Evolutionary conservation across 176 grass and related monocot genomes (phyloP), one percentile per base, ranked within the genome.

Genomic region (Zoysia japonica): DNA sequence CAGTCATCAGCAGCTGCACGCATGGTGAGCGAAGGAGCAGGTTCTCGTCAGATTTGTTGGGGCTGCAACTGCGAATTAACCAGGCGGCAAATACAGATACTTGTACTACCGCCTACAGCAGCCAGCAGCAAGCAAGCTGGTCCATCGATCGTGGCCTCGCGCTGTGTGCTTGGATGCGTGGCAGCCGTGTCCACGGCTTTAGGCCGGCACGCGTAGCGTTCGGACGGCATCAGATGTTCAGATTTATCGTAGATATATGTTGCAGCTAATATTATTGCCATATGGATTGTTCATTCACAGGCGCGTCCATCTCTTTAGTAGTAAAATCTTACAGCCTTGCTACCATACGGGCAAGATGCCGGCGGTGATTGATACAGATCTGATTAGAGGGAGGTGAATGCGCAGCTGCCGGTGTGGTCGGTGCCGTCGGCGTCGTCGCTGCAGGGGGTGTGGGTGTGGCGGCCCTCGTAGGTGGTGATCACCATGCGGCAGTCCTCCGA

Each of bases 401-500:
- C 36, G 65, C 82, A 88, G 77, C 82, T 76, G 57, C 83, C 89
- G 50, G 83, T 91, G 49, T 88, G 85, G 44, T 90, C 94, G 7
- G 41, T 79, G 62, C 39, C 70, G 53, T 79, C 87, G 43, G 87
- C 69, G 75, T 97, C 91, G 37, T 94, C 94, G 74, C 65, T 85
- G 77, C 89, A 92, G 48, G 94, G 94, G 20, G 83, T 68, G 81
- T 97, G 94, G 35, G 87, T 97, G 74, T 97, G 94, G 47, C 94
- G 87, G 61, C 94, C 94, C 61, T 97, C 94, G 46, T 97, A 97
- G 28, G 94, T 97, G 36, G 94, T 97, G 77, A 97, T 97, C 64
- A 97, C 94, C 94, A 97, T 97, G 47, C 91, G 89, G 74, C 91
- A 90, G 77, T 97, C 94, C 70, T 94, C 91, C 37, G 94, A 97